Evolutionary conservation across 768 basidiomycete species (phyloP).

Genomic region (Lactifluus pinguis): DNA sequence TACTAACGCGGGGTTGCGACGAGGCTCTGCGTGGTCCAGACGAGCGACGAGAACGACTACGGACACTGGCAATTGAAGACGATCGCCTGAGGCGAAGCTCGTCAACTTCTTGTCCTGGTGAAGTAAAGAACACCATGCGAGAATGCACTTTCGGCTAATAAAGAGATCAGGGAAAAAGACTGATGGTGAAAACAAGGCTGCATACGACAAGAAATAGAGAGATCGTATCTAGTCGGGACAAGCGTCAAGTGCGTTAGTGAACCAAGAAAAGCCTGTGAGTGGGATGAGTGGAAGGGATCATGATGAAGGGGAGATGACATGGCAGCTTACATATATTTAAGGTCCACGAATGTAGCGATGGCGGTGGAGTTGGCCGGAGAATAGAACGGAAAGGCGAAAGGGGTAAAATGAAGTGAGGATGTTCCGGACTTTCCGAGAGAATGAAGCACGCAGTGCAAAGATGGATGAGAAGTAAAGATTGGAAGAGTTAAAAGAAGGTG

Average conservation of each 20-base stretch:
- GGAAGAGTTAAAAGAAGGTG: background rate
- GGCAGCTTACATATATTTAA: background rate
- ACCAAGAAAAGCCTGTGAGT: conserved; percentile 5
- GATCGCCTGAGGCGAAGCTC: conserved; percentile 18
- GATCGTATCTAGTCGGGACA: conserved; percentile 8
- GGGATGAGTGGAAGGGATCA: background rate
- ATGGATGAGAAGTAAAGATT: conserved; percentile 5
- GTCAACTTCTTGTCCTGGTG: conserved; percentile 9
- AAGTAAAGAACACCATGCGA: conserved; percentile 18
- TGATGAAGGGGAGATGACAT: background rate
- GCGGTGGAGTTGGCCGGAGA: no score
- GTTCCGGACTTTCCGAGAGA: background rate
- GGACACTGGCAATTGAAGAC: conserved; percentile 8
- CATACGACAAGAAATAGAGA: background rate
- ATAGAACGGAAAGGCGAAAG: background rate
- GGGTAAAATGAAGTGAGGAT: background rate
- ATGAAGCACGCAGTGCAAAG: conserved; percentile 14
- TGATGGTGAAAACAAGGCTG: background rate
- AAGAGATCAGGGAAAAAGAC: background rate
- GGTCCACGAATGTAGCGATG: no score
- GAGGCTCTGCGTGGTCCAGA: background rate
- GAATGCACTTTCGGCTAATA: background rate
- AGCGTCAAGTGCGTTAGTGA: conserved; percentile 13
- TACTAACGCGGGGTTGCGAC: background rate
- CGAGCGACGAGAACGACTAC: background rate